A percentile compares a stretch with the other conserved stretches of the same genome.
Evolutionary conservation across 2,329 filamentous ascomycete species (phyloP).

Genomic region (Furcasterigmium sp.): DNA sequence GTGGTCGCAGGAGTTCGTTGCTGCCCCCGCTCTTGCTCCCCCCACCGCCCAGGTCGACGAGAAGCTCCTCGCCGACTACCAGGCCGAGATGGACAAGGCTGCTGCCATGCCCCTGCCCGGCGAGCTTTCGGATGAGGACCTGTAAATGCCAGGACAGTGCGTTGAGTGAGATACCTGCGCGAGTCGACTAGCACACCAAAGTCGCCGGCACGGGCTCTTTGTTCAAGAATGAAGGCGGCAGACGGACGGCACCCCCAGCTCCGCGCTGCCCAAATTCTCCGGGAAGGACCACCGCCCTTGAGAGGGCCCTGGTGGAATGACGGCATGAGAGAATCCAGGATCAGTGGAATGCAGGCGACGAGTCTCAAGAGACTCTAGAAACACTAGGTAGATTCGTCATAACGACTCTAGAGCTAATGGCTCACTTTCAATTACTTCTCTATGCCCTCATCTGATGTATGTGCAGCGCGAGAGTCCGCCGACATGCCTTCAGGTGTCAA

Average conservation of each 20-base stretch:
- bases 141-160: constrained; percentile 33
- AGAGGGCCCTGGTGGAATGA: not conserved
- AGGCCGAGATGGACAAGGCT: constrained; percentile 82
- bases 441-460: too few relatives aligned
- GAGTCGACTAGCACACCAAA: not conserved
- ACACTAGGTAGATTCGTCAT: not conserved
- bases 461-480: too few relatives aligned
- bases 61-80: constrained; percentile 72
- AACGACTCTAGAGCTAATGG: not conserved
- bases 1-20: constrained; percentile 77
- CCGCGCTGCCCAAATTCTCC: not conserved
- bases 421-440: not conserved
- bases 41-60: constrained; percentile 84
- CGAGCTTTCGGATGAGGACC: constrained; percentile 77
- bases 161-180: not conserved
- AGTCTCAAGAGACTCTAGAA: not conserved
- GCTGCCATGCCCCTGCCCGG: constrained; percentile 82
- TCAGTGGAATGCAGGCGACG: not conserved
- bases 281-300: not conserved
- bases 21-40: constrained; percentile 88
- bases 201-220: not conserved
- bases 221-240: not conserved
- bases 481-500: too few relatives aligned
- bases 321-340: not conserved
- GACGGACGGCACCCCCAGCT: not conserved